These are phyloP conservation scores for Solanum habrochaites DNA, from an alignment of 257 asterid genomes.

Conservation along the genomic window DNA sequence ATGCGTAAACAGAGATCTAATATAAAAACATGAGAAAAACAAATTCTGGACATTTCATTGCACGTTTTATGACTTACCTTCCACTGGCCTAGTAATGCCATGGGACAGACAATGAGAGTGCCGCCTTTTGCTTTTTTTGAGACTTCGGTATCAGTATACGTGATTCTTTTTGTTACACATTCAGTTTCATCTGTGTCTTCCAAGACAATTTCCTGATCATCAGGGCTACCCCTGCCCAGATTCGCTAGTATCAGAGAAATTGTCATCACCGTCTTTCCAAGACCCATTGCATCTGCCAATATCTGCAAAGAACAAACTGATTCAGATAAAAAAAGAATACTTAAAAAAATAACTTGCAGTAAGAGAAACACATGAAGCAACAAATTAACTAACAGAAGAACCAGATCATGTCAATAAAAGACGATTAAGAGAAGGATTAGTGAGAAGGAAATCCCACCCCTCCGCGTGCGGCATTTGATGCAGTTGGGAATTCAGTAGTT, in stretches of 20 bases:
- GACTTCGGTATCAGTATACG: conserved; percentile 1
- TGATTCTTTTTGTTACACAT: conserved; percentile 8
- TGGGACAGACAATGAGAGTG: conserved; percentile 78
- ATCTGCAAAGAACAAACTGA: conserved; percentile 29
- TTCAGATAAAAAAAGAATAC: neutral
- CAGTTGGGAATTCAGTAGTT: conserved; percentile 54
- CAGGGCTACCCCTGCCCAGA: conserved; percentile 41
- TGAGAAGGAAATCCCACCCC: conserved; percentile 36
- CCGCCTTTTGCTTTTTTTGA: conserved; percentile 52
- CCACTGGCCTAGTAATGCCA: conserved; percentile 94
- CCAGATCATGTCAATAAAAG: neutral
- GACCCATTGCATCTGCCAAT: conserved; percentile 92
- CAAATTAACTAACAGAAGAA: neutral
- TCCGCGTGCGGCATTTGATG: conserved; percentile 59
- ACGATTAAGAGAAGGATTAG: neutral
- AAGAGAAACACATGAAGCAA: neutral
- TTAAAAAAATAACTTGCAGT: neutral
- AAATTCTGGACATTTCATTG: neutral
- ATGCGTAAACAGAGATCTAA: neutral
- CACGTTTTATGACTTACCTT: conserved; percentile 30
- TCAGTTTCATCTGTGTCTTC: conserved; percentile 11
- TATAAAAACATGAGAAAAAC: neutral
- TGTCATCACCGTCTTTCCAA: conserved; percentile 91
- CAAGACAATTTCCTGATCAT: conserved; percentile 12
- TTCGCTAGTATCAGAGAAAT: conserved; percentile 63